Base-by-base conservation (phyloP, 2,329 filamentous ascomycete genomes). In the Chrysosporium queenslandicum region DNA sequence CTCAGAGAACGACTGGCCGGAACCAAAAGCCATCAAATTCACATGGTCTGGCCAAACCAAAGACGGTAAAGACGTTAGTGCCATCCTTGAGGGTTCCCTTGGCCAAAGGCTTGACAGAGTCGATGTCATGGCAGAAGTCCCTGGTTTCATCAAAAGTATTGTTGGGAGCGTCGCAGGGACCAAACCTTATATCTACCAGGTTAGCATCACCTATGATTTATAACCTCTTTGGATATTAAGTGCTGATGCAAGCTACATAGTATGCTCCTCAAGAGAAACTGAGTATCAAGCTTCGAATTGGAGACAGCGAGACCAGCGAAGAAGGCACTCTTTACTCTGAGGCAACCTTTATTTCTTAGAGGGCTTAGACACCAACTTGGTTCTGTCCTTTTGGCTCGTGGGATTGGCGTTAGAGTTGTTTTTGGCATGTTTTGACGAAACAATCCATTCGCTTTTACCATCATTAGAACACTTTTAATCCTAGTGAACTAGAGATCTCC, bases 181-280 rank as follows among this genome's bases (percentile, higher is more conserved):
- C 25, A 92, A 89, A 75, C 92, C 92, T 4, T 98, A 96, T 69
- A 97, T 98, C 62, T 98, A 96, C 72, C 92, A 94, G 78, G 87
- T 90, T 69, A 59, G 77, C 8, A 29, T 46, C 21, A 32, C 25
- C 11, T 4, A 46, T 27, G 16, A 11, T 8, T 37, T 18, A 4
- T 21, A 7, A 3, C 9, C 18, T 11, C 39, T 2, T 41, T 3
- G 5, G 34, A 47, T 36, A 20, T 36, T 42, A 36, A 56, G 66
- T 57, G 64, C 61, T 59, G 45, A 58, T 49, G n/a, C 4, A 29
- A n/a, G 18, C 20, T 16, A 21, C 51, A 27, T 58, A 95, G 85
- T 97, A 83, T 70, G 77, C 77, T 16, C 85, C 86, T 32, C 71
- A 74, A 55, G 71, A 77, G 53, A 80, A 80, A 63, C 77, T 87